These are phyloP conservation scores for Saccharomyces uvarum DNA, from an alignment of 1,139 yeast species.

Conservation along the genomic window DNA sequence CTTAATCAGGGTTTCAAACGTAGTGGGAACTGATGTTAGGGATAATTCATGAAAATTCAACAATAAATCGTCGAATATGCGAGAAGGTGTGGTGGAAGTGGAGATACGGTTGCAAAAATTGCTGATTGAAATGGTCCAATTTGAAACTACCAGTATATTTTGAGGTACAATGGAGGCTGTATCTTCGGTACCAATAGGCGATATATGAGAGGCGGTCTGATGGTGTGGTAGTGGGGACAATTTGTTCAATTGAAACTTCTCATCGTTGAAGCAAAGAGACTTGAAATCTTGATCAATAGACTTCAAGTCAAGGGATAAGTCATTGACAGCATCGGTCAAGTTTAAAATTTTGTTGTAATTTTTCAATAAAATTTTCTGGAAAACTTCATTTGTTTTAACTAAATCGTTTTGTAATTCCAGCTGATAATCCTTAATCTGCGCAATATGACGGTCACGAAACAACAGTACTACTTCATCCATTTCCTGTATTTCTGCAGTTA, in stretches of 20 bases:
- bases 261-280: constrained; percentile 29
- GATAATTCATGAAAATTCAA: not conserved
- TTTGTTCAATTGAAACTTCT: constrained; percentile 18
- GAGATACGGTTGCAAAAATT: not conserved
- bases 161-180: not conserved
- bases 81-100: not conserved
- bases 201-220: not conserved
- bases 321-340: constrained; percentile 18
- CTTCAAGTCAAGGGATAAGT: constrained; percentile 13
- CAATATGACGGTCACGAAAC: constrained; percentile 7
- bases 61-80: constrained; percentile 3
- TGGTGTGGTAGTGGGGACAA: constrained; percentile 7
- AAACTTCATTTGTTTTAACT: constrained; percentile 10
- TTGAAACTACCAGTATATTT: not conserved
- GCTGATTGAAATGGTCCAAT: constrained; percentile 5
- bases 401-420: constrained; percentile 7
- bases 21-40: not conserved
- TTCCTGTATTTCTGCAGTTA: not conserved
- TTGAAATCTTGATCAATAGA: constrained; percentile 21
- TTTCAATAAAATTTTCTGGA: constrained; percentile 16
- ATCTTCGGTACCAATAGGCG: not conserved
- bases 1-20: not conserved
- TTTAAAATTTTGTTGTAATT: constrained; percentile 21
- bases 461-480: constrained; percentile 5
- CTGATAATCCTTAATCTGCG: constrained; percentile 9